Base-by-base conservation (phyloP, 805 yeast genomes). In the Kodamaea restingae region DNA sequence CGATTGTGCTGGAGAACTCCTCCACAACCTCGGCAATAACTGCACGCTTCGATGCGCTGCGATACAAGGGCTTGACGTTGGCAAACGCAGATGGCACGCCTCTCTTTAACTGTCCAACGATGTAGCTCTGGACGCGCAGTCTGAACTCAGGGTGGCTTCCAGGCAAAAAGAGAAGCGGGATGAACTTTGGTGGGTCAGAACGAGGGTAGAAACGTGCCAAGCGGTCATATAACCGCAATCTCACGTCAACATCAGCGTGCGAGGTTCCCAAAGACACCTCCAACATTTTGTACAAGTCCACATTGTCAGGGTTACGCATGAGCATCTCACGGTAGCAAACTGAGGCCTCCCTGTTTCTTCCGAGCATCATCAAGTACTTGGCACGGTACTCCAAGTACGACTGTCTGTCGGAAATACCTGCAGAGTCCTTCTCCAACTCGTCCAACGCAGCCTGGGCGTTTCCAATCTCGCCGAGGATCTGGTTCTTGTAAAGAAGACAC, bases 81-180 rank as follows among this genome's bases (percentile, higher is more conserved):
- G 83, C 83, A 63, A 90, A 93, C 4, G 93, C 75, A 1, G 96
- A 85, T 4, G 98, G 98, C 24, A 88, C 93, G 29, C 95, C 95
- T 40, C 88, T 75, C 45, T 73, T 64, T 51, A 93, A 73, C 54
- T 82, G 85, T 3, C 70, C 60, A 4, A 73, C 42, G 33, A 90
- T 61, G 56, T 88, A 93, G 2, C 58, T 57, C 21, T 61, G 50
- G 5, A 76, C 79, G 39, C 74, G 73, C 7, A 43, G 43, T 32
- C 61, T 63, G 51, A 82, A 78, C 33, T 70, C 58, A 18, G 74
- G 68, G 29, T 55, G 56, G 7, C 72, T 73, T 11, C 81, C 80
- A 9, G 75, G 65, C 30, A 85, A 64, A 48, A 87, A 86, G 0
- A 84, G 74, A 54, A 91, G 71, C 10, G 97, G 97, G 36, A 88